These are phyloP conservation scores for Taphrina betulina DNA, from an alignment of 1,139 yeast species.

Conservation along the genomic window DNA sequence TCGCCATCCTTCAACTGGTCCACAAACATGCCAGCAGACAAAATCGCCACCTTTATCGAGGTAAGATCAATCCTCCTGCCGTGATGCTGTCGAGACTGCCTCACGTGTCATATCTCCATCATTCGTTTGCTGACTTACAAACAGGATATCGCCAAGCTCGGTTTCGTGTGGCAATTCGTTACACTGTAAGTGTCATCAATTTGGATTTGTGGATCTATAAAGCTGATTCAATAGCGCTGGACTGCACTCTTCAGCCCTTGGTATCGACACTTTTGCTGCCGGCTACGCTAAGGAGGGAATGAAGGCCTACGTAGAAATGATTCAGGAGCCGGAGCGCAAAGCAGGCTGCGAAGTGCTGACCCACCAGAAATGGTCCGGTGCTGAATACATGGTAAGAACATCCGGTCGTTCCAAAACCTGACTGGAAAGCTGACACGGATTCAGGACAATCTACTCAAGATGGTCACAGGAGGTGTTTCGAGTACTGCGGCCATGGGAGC, in stretches of 20 bases:
- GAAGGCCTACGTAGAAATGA: slow-evolving; percentile 89
- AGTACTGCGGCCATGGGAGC: slow-evolving; percentile 98
- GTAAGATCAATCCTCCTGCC: no score
- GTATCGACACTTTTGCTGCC: slow-evolving; percentile 79
- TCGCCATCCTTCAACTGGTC: slow-evolving; percentile 99
- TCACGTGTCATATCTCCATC: no score
- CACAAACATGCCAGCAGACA: slow-evolving; percentile 73
- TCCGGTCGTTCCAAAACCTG: no score
- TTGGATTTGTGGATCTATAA: no score
- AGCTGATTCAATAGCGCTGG: no score
- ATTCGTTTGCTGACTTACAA: no score
- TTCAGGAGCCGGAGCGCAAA: slow-evolving; percentile 87
- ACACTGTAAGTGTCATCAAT: no score
- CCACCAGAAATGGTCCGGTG: slow-evolving; percentile 99
- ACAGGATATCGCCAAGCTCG: slow-evolving; percentile 84
- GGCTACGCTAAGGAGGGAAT: slow-evolving; percentile 80
- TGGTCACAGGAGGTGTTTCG: slow-evolving; percentile 92
- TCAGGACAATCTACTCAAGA: slow-evolving; percentile 84
- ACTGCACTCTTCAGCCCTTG: slow-evolving; percentile 91
- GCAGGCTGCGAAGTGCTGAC: slow-evolving; percentile 91
- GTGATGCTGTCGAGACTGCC: no score
- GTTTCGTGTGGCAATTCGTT: slow-evolving; percentile 97
- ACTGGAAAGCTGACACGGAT: no score
- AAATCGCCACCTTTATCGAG: slow-evolving; percentile 71
- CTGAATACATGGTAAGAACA: slow-evolving; percentile 92